Percentiles rank a stretch among this genome's conserved stretches.
These are phyloP conservation scores for Xylaria hypoxylon DNA, from an alignment of 2,329 filamentous ascomycete species.

Conservation along the genomic window DNA sequence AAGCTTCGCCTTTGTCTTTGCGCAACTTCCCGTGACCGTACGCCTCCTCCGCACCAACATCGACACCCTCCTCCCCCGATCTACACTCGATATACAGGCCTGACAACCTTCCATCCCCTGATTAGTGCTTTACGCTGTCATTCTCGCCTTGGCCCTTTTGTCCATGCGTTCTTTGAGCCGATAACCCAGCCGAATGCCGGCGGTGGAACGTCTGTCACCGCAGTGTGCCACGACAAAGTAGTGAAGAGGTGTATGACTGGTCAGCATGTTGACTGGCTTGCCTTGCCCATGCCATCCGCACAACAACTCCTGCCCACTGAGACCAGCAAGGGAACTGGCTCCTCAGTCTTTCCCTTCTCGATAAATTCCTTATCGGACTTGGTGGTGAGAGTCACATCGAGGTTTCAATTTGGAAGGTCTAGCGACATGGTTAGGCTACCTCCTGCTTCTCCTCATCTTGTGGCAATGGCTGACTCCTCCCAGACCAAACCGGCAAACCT, in stretches of 20 bases:
- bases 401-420: slow-evolving; percentile 18
- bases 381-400: slow-evolving; percentile 19
- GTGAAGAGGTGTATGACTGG: slow-evolving; percentile 12
- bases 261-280: slow-evolving; percentile 42
- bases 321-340: slow-evolving; percentile 28
- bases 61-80: background rate
- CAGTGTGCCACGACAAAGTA: slow-evolving; percentile 17
- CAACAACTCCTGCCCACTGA: slow-evolving; percentile 30
- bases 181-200: slow-evolving; percentile 23
- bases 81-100: background rate
- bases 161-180: slow-evolving; percentile 33
- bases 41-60: slow-evolving; percentile 16
- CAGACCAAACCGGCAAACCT: slow-evolving; percentile 34
- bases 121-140: background rate
- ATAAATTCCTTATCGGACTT: slow-evolving; percentile 7
- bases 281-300: slow-evolving; percentile 34
- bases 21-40: slow-evolving; percentile 18
- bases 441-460: background rate
- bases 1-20: slow-evolving; percentile 9
- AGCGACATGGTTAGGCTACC: slow-evolving; percentile 37
- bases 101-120: background rate
- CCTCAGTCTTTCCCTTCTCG: slow-evolving; percentile 2
- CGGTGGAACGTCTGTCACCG: slow-evolving; percentile 22
- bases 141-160: background rate
- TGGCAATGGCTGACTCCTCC: slow-evolving; percentile 16